Conservation (phyloP, 2,329 filamentous ascomycete species). For the Ampelomyces quisqualis region DNA sequence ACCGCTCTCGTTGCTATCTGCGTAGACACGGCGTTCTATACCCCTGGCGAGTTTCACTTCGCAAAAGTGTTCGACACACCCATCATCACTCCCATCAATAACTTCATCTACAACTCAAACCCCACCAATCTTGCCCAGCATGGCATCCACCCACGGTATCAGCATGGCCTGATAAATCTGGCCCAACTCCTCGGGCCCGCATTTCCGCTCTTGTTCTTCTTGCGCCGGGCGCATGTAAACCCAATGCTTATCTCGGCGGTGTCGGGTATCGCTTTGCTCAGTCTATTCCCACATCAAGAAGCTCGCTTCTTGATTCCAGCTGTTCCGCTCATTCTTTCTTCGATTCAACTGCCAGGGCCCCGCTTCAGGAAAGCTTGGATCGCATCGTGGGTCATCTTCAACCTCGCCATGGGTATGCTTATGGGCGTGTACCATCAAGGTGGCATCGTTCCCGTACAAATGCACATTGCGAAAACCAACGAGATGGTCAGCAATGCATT, state of each 20-base stretch:
- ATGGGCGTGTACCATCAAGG: conserved; percentile 85
- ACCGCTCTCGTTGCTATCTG: conserved; percentile 73
- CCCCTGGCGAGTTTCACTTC: conserved; percentile 62
- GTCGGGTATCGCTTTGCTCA: conserved; percentile 69
- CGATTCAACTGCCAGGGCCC: conserved; percentile 64
- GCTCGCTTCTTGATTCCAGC: conserved; percentile 75
- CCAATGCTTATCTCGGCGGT: conserved; percentile 71
- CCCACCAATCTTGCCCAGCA: conserved; percentile 54
- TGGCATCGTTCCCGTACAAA: conserved; percentile 72
- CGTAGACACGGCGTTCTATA: conserved; percentile 84
- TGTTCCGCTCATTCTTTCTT: conserved; percentile 74
- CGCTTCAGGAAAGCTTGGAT: conserved; percentile 54
- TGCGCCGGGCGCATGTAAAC: conserved; percentile 52
- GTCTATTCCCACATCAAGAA: conserved; percentile 76
- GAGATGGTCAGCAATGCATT: conserved; percentile 66
- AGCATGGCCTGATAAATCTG: conserved; percentile 54
- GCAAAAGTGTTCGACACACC: conserved; percentile 60
- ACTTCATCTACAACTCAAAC: conserved; percentile 54
- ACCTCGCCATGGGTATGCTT: conserved; percentile 64
- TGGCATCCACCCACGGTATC: conserved; percentile 56
- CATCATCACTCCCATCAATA: conserved; percentile 56
- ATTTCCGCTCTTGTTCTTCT: conserved; percentile 50
- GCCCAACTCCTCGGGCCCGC: conserved; percentile 56
- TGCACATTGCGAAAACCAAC: conserved; percentile 69
- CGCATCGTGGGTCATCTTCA: conserved; percentile 67